These are phyloP conservation scores for Melanopsichium pennsylvanicum DNA, from an alignment of 1,284 basidiomycete genomes.

Conservation along the genomic window DNA sequence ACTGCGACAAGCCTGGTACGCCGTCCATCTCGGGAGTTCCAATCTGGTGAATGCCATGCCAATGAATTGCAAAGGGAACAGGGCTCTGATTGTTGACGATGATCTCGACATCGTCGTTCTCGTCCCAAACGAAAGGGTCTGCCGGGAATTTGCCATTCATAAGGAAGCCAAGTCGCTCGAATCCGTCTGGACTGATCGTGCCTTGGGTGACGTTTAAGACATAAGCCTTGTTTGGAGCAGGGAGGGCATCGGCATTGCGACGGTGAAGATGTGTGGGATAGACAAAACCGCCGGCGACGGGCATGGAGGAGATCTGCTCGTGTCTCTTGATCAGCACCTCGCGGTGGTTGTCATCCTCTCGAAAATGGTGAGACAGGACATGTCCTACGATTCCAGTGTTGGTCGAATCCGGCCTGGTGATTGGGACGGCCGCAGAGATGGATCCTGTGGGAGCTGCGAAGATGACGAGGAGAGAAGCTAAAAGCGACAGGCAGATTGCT, in stretches of 20 bases:
- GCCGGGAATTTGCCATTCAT: conserved; percentile 48
- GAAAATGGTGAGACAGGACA: not conserved
- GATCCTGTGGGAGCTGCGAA: not conserved
- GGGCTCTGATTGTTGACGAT: conserved; percentile 36
- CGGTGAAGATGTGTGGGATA: conserved; percentile 37
- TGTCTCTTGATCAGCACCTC: conserved; percentile 24
- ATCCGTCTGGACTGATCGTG: conserved; percentile 44
- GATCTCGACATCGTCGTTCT: conserved; percentile 49
- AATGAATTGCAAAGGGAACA: conserved; percentile 47
- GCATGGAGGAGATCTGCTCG: conserved; percentile 24
- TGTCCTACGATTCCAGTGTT: not conserved
- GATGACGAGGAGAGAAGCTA: conserved; percentile 1
- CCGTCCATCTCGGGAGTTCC: conserved; percentile 52
- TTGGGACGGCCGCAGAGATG: conserved; percentile 9
- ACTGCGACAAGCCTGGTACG: conserved; percentile 49
- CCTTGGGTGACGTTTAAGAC: conserved; percentile 34
- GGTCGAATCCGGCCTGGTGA: not conserved
- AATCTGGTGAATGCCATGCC: conserved; percentile 51
- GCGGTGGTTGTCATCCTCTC: conserved; percentile 8
- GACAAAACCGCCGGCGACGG: conserved; percentile 26
- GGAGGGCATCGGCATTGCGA: conserved; percentile 29
- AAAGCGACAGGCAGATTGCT: not conserved
- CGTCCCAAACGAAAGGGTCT: conserved; percentile 46
- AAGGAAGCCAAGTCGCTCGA: conserved; percentile 36
- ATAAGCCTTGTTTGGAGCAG: conserved; percentile 36